Evolutionary conservation across 306 rosid genomes (phyloP).

Genomic region (Senna tora): DNA sequence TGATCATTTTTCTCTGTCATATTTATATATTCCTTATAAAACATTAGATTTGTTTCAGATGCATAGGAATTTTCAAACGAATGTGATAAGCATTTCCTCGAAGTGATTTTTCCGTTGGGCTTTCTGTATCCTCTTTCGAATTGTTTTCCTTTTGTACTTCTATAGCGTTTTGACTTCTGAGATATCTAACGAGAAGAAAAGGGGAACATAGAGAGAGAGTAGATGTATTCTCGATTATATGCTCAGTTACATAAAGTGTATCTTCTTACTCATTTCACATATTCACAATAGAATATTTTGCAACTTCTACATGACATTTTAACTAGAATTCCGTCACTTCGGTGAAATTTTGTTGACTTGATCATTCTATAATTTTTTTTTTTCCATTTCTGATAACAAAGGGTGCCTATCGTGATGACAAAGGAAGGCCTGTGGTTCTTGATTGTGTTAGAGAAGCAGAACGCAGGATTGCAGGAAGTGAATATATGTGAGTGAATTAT

Average conservation of each 20-base stretch:
- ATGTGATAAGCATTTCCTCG: background rate
- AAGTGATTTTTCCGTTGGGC: background rate
- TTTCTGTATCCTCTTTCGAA: background rate
- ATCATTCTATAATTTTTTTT: constrained; percentile 22
- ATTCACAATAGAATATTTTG: background rate
- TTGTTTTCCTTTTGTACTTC: background rate
- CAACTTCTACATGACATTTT: background rate
- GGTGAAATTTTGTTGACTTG: constrained; percentile 4
- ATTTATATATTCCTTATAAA: background rate
- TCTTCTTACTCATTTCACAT: no score
- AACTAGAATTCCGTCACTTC: constrained; percentile 18
- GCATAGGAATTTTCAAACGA: background rate
- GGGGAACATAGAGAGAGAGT: background rate
- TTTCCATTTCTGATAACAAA: constrained; percentile 12
- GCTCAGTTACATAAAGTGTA: background rate
- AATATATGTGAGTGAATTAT: constrained; percentile 63
- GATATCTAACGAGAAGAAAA: background rate
- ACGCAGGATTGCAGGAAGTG: constrained; percentile 75
- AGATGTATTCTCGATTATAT: background rate
- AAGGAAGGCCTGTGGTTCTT: constrained; percentile 91
- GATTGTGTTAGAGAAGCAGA: constrained; percentile 95
- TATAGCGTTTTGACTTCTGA: background rate
- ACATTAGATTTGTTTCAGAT: background rate
- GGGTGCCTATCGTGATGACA: constrained; percentile 98
- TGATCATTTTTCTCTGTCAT: background rate